A percentile compares a stretch with the other conserved stretches of the same genome.
Evolutionary conservation across 768 basidiomycete species (phyloP).

Genomic region (Boletellus ananas): DNA sequence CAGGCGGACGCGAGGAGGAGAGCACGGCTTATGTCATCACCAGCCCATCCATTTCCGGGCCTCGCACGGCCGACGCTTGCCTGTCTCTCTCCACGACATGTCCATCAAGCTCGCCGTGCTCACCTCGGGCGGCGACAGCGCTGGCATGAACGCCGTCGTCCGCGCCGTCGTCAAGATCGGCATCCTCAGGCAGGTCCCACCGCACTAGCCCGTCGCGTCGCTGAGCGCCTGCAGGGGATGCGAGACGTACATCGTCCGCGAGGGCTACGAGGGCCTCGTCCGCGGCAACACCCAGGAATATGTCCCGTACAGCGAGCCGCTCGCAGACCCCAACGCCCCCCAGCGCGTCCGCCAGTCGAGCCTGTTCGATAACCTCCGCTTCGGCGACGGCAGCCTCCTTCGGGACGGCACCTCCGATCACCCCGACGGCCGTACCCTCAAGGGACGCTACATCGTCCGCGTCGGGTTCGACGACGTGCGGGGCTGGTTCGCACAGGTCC

Average conservation of each 20-base stretch:
- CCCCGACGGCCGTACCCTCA: conserved; percentile 63
- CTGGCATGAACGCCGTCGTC: conserved; percentile 96
- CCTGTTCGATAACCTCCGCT: conserved; percentile 72
- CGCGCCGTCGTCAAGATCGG: conserved; percentile 90
- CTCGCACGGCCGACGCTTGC: no score
- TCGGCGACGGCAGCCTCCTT: conserved; percentile 75
- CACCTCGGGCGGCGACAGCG: conserved; percentile 96
- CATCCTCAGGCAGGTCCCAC: conserved; percentile 70
- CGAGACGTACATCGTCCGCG: conserved; percentile 93
- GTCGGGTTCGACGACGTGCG: conserved; percentile 99
- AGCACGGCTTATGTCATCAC: not conserved
- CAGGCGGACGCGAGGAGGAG: not conserved
- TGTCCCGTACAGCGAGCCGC: conserved; percentile 23
- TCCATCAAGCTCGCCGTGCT: conserved; percentile 88
- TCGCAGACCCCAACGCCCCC: conserved; percentile 25
- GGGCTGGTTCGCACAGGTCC: conserved; percentile 87
- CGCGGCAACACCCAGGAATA: conserved; percentile 61
- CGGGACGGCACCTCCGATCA: conserved; percentile 81
- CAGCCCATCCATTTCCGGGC: not conserved
- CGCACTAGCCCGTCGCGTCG: not conserved
- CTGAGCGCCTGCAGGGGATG: conserved; percentile 57
- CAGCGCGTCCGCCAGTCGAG: conserved; percentile 25
- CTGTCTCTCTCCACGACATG: not conserved
- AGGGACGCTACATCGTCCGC: conserved; percentile 88
- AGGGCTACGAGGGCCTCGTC: conserved; percentile 98